These are phyloP conservation scores for Verbena officinalis DNA, from an alignment of 257 asterid species.

Conservation along the genomic window DNA sequence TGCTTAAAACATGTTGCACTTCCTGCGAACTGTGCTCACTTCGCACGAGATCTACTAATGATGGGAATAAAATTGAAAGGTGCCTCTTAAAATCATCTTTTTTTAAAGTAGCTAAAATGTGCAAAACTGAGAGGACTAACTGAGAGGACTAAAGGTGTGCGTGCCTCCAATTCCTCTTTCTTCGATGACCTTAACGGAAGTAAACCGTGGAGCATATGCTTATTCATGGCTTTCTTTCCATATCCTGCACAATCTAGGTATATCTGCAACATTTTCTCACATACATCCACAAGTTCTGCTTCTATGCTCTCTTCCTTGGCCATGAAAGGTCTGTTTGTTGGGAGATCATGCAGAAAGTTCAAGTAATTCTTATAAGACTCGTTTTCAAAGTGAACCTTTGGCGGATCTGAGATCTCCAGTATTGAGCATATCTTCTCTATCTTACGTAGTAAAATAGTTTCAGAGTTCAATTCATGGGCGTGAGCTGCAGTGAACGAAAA, in stretches of 20 bases:
- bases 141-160: constrained; percentile 56
- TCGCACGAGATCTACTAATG: constrained; percentile 65
- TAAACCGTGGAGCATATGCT: constrained; percentile 41
- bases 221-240: constrained; percentile 30
- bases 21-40: constrained; percentile 75
- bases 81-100: constrained; percentile 45
- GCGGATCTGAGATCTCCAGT: constrained; percentile 66
- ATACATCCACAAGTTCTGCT: constrained; percentile 45
- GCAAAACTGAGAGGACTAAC: no score
- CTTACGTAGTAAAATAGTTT: constrained; percentile 44
- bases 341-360: constrained; percentile 52
- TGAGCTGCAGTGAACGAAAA: constrained; percentile 49
- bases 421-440: constrained; percentile 57
- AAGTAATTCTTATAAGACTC: constrained; percentile 57
- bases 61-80: constrained; percentile 51
- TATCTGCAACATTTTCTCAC: constrained; percentile 47
- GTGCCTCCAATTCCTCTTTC: constrained; percentile 73
- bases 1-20: constrained; percentile 59
- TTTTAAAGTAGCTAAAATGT: constrained; percentile 47
- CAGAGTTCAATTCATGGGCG: constrained; percentile 53
- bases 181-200: constrained; percentile 65
- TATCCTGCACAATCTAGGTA: constrained; percentile 58
- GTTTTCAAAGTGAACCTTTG: constrained; percentile 63
- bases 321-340: constrained; percentile 33
- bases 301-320: constrained; percentile 44